Percentiles rank a stretch among this genome's conserved stretches.
These are phyloP conservation scores for Trichoderma orchidacearum DNA, from an alignment of 495 filamentous ascomycete genomes.

Conservation along the genomic window DNA sequence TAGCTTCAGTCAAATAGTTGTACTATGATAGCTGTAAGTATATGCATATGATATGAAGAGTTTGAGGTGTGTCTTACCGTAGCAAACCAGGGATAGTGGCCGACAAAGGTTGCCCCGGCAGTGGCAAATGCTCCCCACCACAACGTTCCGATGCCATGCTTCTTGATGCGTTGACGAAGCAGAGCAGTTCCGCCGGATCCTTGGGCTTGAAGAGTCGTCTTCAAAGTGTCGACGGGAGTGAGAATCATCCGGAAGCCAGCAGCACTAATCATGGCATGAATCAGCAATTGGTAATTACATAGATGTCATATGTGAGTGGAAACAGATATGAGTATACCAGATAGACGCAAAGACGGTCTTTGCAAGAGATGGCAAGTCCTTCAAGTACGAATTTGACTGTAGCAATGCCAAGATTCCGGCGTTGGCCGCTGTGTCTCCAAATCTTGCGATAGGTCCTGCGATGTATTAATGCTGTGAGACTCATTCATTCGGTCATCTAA, in stretches of 20 bases:
- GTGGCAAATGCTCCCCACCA: conserved; percentile 22
- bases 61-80: conserved; percentile 8
- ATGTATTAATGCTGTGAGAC: neutral
- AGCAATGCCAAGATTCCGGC: conserved; percentile 20
- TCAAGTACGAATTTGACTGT: conserved; percentile 17
- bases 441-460: conserved; percentile 16
- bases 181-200: conserved; percentile 12
- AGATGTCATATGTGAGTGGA: neutral
- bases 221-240: conserved; percentile 20
- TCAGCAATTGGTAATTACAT: neutral
- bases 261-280: conserved; percentile 4
- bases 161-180: conserved; percentile 19
- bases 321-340: conserved; percentile 6
- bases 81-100: conserved; percentile 21
- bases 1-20: conserved; percentile 11
- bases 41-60: neutral
- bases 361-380: conserved; percentile 12
- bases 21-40: conserved; percentile 7
- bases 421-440: conserved; percentile 23
- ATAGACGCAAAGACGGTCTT: conserved; percentile 19
- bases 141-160: conserved; percentile 15
- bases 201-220: conserved; percentile 20
- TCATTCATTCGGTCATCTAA: no score
- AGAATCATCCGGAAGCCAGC: conserved; percentile 19
- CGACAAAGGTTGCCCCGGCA: conserved; percentile 18